A percentile compares a stretch with the other conserved stretches of the same genome.
Evolutionary conservation across 2,329 filamentous ascomycete genomes (phyloP).

Genomic region (Calycina herbarum): DNA sequence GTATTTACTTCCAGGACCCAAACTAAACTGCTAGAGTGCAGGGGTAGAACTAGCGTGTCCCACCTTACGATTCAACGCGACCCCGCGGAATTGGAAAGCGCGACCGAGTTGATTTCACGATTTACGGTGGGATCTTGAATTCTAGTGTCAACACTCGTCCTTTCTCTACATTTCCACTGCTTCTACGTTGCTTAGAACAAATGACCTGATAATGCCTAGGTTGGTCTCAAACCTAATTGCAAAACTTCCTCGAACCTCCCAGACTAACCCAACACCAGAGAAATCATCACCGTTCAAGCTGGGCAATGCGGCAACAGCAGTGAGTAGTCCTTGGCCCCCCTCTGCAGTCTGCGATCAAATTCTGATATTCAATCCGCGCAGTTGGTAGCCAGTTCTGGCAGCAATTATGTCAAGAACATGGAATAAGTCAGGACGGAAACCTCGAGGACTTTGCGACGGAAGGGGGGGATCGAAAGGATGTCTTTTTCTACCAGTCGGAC

Average conservation of each 20-base stretch:
- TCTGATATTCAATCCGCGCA: constrained; percentile 41
- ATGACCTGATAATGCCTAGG: constrained; percentile 39
- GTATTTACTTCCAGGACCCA: neutral
- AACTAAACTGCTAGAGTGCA: neutral
- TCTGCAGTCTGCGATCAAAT: constrained; percentile 7
- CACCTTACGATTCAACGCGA: constrained; percentile 16
- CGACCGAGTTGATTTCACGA: constrained; percentile 13
- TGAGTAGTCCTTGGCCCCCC: constrained; percentile 52
- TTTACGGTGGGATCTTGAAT: neutral
- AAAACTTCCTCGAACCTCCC: neutral
- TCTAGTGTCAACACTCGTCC: neutral
- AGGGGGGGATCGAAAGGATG: constrained; percentile 96
- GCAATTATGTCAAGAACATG: constrained; percentile 95
- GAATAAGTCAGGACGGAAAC: constrained; percentile 96
- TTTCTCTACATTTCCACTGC: neutral
- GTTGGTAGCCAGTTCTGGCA: constrained; percentile 99
- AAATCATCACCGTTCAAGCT: constrained; percentile 99
- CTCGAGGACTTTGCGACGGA: constrained; percentile 97
- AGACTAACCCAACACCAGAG: constrained; percentile 53
- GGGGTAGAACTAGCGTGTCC: constrained; percentile 18
- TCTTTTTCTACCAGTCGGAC: constrained; percentile 99
- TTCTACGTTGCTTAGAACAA: constrained; percentile 1
- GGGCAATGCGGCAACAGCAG: constrained; percentile 99
- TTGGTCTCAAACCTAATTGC: constrained; percentile 17
- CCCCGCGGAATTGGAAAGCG: constrained; percentile 14